Evolutionary conservation across 2,329 filamentous ascomycete genomes (phyloP), one percentile per base, ranked within the genome.

Genomic region (Cladosporium austrohemisphaericum): DNA sequence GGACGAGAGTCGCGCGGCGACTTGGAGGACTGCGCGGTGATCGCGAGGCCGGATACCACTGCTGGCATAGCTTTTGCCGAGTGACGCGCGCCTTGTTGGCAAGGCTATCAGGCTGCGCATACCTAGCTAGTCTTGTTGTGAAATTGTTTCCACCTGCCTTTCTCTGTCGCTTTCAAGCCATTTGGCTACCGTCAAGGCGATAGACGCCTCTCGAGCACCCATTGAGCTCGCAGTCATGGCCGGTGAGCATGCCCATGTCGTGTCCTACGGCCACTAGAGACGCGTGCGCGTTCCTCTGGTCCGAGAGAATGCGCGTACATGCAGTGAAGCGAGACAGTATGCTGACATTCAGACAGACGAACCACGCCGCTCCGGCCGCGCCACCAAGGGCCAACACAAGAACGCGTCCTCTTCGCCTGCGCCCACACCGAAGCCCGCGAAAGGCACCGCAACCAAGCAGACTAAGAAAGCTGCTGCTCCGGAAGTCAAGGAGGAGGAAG

Each of bases 301-400:
- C 16, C 16, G 16, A 36, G 47, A 22, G 29, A n/a, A 41, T 41
- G 38, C 23, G 47, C 25, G 29, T 20, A 37, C 29, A 14, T n/a
- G 29, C 11, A 3, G 14, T 9, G 4, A 22, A 11, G 16, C 10
- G 20, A 29, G 31, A 28, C 16, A 13, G 16, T 22, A 18, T 29
- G 23, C 47, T 50, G 26, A 50, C 47, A 25, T 5, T 16, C 5
- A 20, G 0, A 19, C 31, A 85, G 83, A 85, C 57, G 92, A 96
- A 79, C 88, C 90, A 52, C 86, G 93, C 68, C 88, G 93, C 66
- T 98, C 93, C 35, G 91, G 93, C 57, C 86, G 93, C 63, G 90
- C 92, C 62, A 98, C 93, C 56, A 98, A 98, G 67, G 93, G 93
- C 66, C 91, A 96, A 63, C 90, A 97, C 70, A 86, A 86, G 57